phyloP scores from a whole-genome alignment of 225 moss, liverwort and hornwort species.

The Neckera pumila region DNA sequence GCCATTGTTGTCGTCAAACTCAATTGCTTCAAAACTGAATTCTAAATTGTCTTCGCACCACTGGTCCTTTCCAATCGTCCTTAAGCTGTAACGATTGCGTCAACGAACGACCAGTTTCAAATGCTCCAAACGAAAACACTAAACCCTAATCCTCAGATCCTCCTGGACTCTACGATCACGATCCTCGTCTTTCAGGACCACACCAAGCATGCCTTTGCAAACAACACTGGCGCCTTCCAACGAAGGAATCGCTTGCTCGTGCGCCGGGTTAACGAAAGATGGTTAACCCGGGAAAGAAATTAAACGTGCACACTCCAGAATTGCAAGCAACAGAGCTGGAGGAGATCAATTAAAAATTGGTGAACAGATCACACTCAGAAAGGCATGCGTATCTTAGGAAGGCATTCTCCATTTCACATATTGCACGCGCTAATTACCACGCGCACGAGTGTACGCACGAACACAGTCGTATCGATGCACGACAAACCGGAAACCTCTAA shows the following conservation, averaged over 20 bases:
- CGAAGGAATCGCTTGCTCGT: not conserved
- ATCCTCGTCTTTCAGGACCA: not conserved
- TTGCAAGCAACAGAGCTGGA: not conserved
- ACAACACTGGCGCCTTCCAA: not conserved
- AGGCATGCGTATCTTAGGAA: not conserved
- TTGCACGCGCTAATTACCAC: not conserved
- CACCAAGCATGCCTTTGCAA: not conserved
- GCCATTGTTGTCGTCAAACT: slow-evolving; percentile 3
- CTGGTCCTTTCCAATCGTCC: not conserved
- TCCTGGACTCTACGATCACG: not conserved
- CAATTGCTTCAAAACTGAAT: not conserved
- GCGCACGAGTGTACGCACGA: not conserved
- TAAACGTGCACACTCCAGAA: not conserved
- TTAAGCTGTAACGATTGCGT: not conserved
- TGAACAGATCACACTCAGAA: not conserved
- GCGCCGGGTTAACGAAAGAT: too few relatives aligned
- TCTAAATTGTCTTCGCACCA: not conserved
- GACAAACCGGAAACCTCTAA: not conserved
- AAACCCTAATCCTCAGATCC: not conserved
- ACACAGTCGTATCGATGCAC: not conserved
- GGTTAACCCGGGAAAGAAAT: not conserved
- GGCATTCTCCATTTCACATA: not conserved
- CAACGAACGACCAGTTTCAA: not conserved
- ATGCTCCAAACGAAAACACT: not conserved
- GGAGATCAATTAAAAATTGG: not conserved